A percentile compares a stretch with the other conserved stretches of the same genome.
Conservation (phyloP, 2,329 filamentous ascomycete species). For the Fusarium irregulare region DNA sequence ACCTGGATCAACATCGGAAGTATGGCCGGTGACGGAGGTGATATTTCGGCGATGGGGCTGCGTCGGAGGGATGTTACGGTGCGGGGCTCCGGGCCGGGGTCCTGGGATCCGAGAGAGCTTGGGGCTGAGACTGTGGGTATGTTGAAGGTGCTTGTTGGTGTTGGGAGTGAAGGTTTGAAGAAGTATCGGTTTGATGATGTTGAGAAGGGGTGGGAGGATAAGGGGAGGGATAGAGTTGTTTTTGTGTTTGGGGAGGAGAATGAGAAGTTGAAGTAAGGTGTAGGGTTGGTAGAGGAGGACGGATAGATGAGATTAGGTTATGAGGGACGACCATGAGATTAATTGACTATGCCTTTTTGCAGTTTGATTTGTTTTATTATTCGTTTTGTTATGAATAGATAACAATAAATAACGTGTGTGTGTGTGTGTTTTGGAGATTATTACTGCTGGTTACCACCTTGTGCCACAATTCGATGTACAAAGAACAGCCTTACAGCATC, state of each 20-base stretch:
- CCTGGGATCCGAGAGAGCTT: conserved; percentile 52
- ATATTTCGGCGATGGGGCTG: conserved; percentile 57
- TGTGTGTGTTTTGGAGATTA: no score
- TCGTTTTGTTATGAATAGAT: no score
- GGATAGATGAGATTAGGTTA: no score
- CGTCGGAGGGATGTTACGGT: conserved; percentile 62
- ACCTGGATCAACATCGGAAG: conserved; percentile 66
- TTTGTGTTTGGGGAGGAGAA: conserved; percentile 44
- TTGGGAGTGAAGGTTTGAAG: conserved; percentile 36
- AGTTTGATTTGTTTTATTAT: no score
- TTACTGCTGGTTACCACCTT: no score
- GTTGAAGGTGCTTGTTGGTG: conserved; percentile 42
- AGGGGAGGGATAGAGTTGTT: conserved; percentile 45
- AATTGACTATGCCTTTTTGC: neutral
- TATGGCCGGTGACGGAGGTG: conserved; percentile 54
- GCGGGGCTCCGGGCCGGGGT: conserved; percentile 58
- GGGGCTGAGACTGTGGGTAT: conserved; percentile 41
- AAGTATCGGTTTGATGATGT: conserved; percentile 43
- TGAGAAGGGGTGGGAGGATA: conserved; percentile 43
- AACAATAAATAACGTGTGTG: no score
- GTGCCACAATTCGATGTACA: rapidly evolving
- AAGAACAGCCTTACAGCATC: no score
- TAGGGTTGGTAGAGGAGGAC: neutral
- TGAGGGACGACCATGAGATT: neutral
- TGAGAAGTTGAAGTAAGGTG: neutral